phyloP scores from a whole-genome alignment of 768 basidiomycete genomes.

The Macrolepiota dolichaula region DNA sequence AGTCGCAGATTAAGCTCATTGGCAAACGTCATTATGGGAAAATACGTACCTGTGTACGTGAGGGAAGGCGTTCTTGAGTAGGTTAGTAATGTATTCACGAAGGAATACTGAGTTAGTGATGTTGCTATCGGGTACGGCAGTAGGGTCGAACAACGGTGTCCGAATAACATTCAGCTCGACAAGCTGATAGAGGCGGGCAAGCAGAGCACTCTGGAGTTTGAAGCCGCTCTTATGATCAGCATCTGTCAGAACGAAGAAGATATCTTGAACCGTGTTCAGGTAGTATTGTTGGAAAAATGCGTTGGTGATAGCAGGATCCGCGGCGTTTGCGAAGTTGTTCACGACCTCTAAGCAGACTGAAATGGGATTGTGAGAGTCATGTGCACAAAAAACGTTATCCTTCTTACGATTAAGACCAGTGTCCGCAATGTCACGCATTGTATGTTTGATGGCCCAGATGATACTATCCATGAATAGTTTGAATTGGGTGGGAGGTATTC shows the following conservation, averaged over 20 bases:
- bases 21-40: constrained; percentile 13
- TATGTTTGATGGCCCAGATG: constrained; percentile 99
- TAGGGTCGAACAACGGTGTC: constrained; percentile 81
- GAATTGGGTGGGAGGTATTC: constrained; percentile 88
- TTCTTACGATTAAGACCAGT: constrained; percentile 73
- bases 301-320: constrained; percentile 77
- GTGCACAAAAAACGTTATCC: not conserved
- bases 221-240: constrained; percentile 99
- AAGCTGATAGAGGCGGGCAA: constrained; percentile 91
- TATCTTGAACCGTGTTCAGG: constrained; percentile 90
- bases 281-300: constrained; percentile 97
- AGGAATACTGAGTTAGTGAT: constrained; percentile 80
- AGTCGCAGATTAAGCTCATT: constrained; percentile 7
- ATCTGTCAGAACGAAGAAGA: constrained; percentile 96
- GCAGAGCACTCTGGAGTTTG: constrained; percentile 90
- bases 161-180: constrained; percentile 76
- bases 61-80: constrained; percentile 87
- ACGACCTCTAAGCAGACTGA: constrained; percentile 90
- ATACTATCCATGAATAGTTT: constrained; percentile 98
- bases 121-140: constrained; percentile 62
- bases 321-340: constrained; percentile 83
- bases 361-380: constrained; percentile 7
- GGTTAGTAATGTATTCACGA: constrained; percentile 79
- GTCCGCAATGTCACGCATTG: constrained; percentile 97
- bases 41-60: constrained; percentile 78